Evolutionary conservation across 2,329 filamentous ascomycete species (phyloP).

Genomic region (Clonostachys chloroleuca): DNA sequence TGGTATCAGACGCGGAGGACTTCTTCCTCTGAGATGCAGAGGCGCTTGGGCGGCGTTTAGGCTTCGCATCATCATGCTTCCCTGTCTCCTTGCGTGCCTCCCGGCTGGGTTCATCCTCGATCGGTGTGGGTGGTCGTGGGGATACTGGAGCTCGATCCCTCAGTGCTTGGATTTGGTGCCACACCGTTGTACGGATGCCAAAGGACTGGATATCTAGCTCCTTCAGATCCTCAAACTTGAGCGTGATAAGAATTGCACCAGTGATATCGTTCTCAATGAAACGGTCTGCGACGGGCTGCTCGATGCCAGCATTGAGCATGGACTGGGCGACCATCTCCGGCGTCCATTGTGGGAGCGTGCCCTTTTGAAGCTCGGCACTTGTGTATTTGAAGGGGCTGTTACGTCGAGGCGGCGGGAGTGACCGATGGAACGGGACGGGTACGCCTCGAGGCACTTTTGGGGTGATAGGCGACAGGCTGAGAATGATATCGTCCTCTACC

Average conservation of each 20-base stretch:
- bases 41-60: conserved; percentile 33
- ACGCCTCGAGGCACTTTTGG: conserved; percentile 50
- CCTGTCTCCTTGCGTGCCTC: conserved; percentile 41
- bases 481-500: conserved; percentile 43
- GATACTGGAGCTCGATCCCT: conserved; percentile 49
- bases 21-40: conserved; percentile 30
- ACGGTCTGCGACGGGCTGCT: conserved; percentile 70
- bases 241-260: conserved; percentile 79
- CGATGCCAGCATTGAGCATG: conserved; percentile 82
- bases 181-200: conserved; percentile 73
- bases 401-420: conserved; percentile 20
- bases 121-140: conserved; percentile 52
- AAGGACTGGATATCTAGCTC: conserved; percentile 80
- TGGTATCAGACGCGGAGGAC: conserved; percentile 53
- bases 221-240: conserved; percentile 84
- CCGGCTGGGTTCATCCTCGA: conserved; percentile 53
- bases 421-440: conserved; percentile 7
- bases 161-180: conserved; percentile 73
- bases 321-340: conserved; percentile 77
- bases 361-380: conserved; percentile 51
- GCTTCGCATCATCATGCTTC: conserved; percentile 25
- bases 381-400: conserved; percentile 53
- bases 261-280: conserved; percentile 93
- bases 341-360: conserved; percentile 61
- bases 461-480: conserved; percentile 72